Conservation (phyloP, 2,329 filamentous ascomycete genomes). For the Verticillium nubilum region DNA sequence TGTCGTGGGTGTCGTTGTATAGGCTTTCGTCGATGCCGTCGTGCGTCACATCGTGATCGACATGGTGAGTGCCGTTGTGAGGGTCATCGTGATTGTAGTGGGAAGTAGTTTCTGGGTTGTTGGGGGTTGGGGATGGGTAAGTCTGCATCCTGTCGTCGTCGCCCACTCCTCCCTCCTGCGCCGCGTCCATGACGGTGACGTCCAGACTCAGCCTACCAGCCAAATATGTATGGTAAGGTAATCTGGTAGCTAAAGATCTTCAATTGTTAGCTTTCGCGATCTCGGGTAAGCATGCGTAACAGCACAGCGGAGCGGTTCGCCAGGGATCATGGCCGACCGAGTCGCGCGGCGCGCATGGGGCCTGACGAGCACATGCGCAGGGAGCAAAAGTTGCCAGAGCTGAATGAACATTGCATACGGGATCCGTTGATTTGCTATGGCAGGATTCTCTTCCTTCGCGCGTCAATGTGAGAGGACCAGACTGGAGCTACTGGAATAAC, state of each 20-base stretch:
- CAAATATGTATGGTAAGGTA: not conserved
- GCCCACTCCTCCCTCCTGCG: conserved; percentile 4
- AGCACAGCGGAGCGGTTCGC: not conserved
- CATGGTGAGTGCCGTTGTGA: conserved; percentile 6
- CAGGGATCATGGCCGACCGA: not conserved
- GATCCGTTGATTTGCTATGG: not conserved
- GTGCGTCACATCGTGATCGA: not conserved
- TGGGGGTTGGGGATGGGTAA: conserved; percentile 7
- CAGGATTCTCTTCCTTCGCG: not conserved
- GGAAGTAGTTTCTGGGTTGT: conserved; percentile 8
- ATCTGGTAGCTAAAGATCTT: not conserved
- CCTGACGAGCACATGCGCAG: not conserved
- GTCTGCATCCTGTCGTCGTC: conserved; percentile 7
- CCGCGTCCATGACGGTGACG: conserved; percentile 2
- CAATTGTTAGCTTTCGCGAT: not conserved
- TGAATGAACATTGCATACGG: not conserved
- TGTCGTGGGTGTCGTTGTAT: conserved; percentile 1
- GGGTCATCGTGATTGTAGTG: conserved; percentile 4
- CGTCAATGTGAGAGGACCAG: not conserved
- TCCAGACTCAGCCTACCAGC: not conserved
- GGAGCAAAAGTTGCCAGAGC: not conserved
- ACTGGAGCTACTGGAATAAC: not conserved
- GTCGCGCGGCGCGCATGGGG: not conserved
- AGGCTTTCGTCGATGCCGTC: conserved; percentile 3
- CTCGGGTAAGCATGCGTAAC: not conserved